Conservation (phyloP, 1,284 basidiomycete genomes). For the Heliocybe sulcata region DNA sequence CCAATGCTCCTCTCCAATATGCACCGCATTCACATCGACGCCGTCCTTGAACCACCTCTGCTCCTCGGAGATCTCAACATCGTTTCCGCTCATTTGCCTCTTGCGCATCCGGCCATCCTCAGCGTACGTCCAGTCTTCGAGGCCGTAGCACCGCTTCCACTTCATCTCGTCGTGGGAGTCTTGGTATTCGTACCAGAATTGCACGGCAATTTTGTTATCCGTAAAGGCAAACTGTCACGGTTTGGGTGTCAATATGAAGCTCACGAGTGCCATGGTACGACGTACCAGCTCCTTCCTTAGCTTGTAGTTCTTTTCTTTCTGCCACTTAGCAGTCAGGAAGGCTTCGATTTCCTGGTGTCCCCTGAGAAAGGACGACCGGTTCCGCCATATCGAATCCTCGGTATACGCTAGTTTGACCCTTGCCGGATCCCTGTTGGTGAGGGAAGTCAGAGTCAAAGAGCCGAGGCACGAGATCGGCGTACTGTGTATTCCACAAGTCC, state of each 20-base stretch:
- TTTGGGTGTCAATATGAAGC: no score
- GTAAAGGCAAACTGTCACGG: constrained; percentile 35
- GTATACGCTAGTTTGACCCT: constrained; percentile 43
- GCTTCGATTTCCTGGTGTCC: constrained; percentile 40
- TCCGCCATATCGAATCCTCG: constrained; percentile 50
- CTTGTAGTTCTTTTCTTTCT: constrained; percentile 35
- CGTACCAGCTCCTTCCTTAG: constrained; percentile 41
- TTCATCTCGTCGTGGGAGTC: constrained; percentile 27
- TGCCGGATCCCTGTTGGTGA: constrained; percentile 15
- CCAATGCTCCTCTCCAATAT: constrained; percentile 21
- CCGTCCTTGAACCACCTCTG: constrained; percentile 53
- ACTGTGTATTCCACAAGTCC: constrained; percentile 23
- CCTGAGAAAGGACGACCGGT: constrained; percentile 43
- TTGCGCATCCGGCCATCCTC: constrained; percentile 48
- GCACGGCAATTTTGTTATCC: constrained; percentile 52
- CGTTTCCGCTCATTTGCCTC: constrained; percentile 53
- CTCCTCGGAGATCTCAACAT: constrained; percentile 38
- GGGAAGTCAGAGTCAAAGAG: background rate
- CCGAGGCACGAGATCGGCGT: background rate
- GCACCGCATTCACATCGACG: constrained; percentile 18
- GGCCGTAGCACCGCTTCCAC: constrained; percentile 4
- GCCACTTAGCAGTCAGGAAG: constrained; percentile 52
- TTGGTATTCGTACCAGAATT: constrained; percentile 60
- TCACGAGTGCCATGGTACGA: no score
- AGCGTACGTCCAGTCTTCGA: constrained; percentile 53